Evolutionary conservation across 2,329 filamentous ascomycete species (phyloP).

Genomic region (Curvularia eragrostidis): DNA sequence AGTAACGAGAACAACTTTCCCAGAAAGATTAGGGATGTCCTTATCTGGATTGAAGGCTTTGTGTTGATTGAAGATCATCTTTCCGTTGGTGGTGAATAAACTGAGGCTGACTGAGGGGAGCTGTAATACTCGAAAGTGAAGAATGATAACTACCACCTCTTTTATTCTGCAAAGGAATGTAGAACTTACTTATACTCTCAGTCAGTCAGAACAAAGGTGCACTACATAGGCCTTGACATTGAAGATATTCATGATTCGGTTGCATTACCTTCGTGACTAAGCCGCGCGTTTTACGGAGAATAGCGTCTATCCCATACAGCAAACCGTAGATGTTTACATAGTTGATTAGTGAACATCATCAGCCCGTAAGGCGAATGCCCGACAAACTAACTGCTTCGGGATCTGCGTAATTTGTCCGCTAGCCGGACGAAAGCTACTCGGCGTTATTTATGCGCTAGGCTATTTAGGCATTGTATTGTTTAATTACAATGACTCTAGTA

Average conservation of each 20-base stretch:
- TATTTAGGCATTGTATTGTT: background rate
- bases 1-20: conserved; percentile 34
- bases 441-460: background rate
- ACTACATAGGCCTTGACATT: background rate
- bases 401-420: background rate
- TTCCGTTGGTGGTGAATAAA: background rate
- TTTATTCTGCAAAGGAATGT: background rate
- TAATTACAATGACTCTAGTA: background rate
- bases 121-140: background rate
- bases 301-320: background rate
- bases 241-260: background rate
- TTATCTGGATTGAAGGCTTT: conserved; percentile 23
- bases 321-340: background rate
- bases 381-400: background rate
- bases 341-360: background rate
- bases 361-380: background rate
- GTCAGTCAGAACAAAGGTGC: background rate
- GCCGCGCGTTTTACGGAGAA: background rate
- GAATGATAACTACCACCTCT: background rate
- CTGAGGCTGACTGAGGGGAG: background rate
- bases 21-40: conserved; percentile 28
- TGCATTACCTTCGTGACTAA: background rate
- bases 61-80: background rate
- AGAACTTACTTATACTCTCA: background rate
- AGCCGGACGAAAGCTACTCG: background rate